Conservation (phyloP, 2,329 filamentous ascomycete genomes). For the Gaeumannomyces tritici region DNA sequence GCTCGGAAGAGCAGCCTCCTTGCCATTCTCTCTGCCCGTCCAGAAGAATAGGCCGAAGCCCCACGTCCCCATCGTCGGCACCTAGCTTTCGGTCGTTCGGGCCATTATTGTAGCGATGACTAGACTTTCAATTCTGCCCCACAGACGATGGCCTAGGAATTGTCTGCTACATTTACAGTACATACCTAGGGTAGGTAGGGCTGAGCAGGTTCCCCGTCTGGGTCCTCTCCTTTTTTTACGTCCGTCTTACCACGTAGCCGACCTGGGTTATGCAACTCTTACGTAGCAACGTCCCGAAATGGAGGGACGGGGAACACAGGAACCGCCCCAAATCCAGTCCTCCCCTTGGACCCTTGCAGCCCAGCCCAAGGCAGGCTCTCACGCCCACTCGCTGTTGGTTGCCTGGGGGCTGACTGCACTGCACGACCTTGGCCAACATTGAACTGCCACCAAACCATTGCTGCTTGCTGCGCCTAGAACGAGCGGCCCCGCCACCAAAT, state of each 20-base stretch:
- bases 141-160: no score
- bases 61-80: neutral
- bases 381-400: neutral
- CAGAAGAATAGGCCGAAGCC: no score
- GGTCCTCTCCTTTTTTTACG: neutral
- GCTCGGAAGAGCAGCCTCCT: neutral
- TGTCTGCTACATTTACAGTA: no score
- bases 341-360: no score
- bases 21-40: neutral
- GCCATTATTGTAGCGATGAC: neutral
- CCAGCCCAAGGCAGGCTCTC: no score
- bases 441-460: no score
- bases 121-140: neutral
- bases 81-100: neutral
- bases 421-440: neutral
- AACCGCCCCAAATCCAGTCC: no score
- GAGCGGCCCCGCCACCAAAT: neutral
- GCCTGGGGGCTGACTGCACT: neutral
- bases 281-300: no score
- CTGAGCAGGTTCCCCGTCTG: neutral
- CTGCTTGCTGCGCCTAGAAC: neutral
- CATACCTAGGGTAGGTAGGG: no score
- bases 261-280: no score
- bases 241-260: no score
- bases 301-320: no score